Evolutionary conservation across 2,329 filamentous ascomycete species (phyloP).

Genomic region (Fusarium duplospermum): DNA sequence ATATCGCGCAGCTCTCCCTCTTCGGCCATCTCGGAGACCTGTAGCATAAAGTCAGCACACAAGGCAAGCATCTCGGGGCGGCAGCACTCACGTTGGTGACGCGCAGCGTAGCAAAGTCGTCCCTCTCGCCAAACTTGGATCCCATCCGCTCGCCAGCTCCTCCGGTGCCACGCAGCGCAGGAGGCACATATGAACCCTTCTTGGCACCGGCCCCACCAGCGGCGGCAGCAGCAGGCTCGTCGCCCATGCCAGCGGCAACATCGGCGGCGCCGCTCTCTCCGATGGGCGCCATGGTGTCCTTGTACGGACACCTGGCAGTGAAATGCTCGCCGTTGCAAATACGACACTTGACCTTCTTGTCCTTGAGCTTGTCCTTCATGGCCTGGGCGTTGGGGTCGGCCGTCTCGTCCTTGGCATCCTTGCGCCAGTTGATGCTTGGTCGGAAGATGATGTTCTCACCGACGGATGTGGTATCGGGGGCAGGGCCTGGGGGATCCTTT

Average conservation of each 20-base stretch:
- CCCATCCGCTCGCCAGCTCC: constrained; percentile 83
- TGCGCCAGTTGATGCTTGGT: constrained; percentile 93
- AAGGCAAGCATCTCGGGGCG: background rate
- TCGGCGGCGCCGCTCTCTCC: constrained; percentile 69
- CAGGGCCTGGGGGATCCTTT: constrained; percentile 85
- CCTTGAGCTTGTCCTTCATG: constrained; percentile 88
- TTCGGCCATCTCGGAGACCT: constrained; percentile 97
- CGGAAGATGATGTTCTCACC: constrained; percentile 99
- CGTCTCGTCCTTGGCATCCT: constrained; percentile 84
- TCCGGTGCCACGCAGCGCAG: constrained; percentile 82
- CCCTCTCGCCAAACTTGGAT: constrained; percentile 91
- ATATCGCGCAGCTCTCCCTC: constrained; percentile 95
- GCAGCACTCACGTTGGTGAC: constrained; percentile 90
- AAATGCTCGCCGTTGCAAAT: constrained; percentile 99
- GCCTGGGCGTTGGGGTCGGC: constrained; percentile 78
- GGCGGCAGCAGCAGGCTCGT: constrained; percentile 60
- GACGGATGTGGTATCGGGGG: constrained; percentile 89
- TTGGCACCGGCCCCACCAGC: constrained; percentile 57
- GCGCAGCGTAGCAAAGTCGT: constrained; percentile 94
- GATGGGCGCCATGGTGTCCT: constrained; percentile 97
- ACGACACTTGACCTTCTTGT: constrained; percentile 99
- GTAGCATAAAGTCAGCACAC: constrained; percentile 43
- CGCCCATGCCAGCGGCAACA: constrained; percentile 65
- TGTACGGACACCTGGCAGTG: constrained; percentile 98
- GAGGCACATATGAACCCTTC: constrained; percentile 91